Percentiles rank a stretch among this genome's conserved stretches.
Evolutionary conservation across 495 filamentous ascomycete genomes (phyloP).

Genomic region (Hypoxylon trugodes): DNA sequence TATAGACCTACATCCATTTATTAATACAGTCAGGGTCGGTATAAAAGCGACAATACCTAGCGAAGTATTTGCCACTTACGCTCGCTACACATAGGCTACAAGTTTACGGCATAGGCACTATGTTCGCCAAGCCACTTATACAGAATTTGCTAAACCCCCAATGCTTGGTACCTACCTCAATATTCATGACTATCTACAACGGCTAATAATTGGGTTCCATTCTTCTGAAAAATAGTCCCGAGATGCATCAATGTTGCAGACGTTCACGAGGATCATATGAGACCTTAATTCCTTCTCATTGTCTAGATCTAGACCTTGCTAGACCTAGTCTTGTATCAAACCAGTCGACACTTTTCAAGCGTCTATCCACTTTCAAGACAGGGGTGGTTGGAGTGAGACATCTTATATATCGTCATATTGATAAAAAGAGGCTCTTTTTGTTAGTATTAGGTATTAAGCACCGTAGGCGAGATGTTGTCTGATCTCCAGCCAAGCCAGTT

Average conservation of each 20-base stretch:
- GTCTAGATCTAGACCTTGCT: conserved; percentile 8
- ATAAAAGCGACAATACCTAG: too few species aligned
- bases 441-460: too few species aligned
- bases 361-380: background rate
- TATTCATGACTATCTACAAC: conserved; percentile 17
- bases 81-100: conserved; percentile 8
- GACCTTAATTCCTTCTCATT: conserved; percentile 13
- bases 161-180: background rate
- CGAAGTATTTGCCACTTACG: too few species aligned
- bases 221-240: conserved; percentile 20
- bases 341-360: background rate
- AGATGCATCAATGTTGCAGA: conserved; percentile 13
- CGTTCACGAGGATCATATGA: too few species aligned
- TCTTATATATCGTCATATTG: background rate
- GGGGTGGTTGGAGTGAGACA: background rate
- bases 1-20: too few species aligned
- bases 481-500: conserved; percentile 7
- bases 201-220: conserved; percentile 33
- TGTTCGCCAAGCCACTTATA: too few species aligned
- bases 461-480: conserved; percentile 9
- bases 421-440: conserved; percentile 7
- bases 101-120: too few species aligned
- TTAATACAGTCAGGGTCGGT: too few species aligned
- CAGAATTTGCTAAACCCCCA: conserved; percentile 7
- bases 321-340: conserved; percentile 26